Evolutionary conservation across 306 rosid species (phyloP).

Genomic region (Citrullus amarus): DNA sequence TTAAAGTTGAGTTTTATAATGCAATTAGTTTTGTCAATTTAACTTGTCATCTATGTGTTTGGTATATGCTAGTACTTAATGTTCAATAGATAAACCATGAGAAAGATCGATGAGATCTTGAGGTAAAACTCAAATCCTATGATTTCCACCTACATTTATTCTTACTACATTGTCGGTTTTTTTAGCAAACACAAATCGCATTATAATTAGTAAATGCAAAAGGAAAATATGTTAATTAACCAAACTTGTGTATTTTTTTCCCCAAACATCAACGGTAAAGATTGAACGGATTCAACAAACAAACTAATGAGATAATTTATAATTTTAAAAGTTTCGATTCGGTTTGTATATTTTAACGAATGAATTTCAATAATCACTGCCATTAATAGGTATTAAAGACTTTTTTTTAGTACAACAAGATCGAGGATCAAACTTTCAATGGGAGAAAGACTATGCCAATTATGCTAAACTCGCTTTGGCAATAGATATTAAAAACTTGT

Average conservation of each 20-base stretch:
- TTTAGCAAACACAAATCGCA: neutral
- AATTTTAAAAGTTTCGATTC: neutral
- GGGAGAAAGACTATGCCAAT: too few relatives aligned
- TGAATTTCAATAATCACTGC: neutral
- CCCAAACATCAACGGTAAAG: neutral
- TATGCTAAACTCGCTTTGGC: too few relatives aligned
- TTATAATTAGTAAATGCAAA: neutral
- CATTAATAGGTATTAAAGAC: neutral
- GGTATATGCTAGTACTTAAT: neutral
- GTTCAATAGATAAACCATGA: neutral
- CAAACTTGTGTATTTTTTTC: neutral
- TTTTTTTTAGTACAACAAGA: too few relatives aligned
- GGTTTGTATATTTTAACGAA: neutral
- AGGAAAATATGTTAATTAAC: neutral
- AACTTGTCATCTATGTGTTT: neutral
- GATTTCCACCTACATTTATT: neutral
- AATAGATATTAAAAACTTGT: neutral
- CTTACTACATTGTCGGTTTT: neutral
- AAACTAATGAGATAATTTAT: neutral
- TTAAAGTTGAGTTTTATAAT: neutral
- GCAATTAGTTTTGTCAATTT: too few relatives aligned
- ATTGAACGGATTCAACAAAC: neutral
- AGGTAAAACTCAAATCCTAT: neutral
- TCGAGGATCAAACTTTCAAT: too few relatives aligned
- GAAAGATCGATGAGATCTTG: neutral